Evolutionary conservation across 441 rosid species (phyloP).

Genomic region (Adansonia rubrostipa): DNA sequence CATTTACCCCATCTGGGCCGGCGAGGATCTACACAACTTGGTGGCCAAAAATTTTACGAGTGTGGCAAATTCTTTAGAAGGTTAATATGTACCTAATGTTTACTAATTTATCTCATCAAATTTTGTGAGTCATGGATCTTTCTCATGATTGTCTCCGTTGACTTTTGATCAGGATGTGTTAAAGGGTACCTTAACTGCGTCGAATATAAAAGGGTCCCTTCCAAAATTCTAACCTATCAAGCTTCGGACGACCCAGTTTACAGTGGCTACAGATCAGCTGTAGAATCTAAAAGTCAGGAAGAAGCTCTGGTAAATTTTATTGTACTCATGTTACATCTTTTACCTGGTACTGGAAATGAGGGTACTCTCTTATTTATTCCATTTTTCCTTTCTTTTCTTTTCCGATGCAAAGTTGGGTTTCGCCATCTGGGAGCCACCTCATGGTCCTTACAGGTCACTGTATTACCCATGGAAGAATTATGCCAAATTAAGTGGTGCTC

Average conservation of each 20-base stretch:
- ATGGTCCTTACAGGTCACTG: constrained; percentile 63
- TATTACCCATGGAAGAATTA: constrained; percentile 73
- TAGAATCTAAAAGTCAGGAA: constrained; percentile 76
- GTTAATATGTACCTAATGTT: constrained; percentile 31
- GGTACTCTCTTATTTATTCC: constrained; percentile 11
- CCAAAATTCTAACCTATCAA: constrained; percentile 68
- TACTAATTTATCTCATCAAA: constrained; percentile 10
- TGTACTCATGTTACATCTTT: constrained; percentile 15
- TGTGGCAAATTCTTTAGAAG: constrained; percentile 74
- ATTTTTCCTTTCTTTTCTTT: constrained; percentile 2
- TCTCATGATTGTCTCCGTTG: neutral
- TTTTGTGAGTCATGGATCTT: constrained; percentile 21
- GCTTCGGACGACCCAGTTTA: constrained; percentile 70
- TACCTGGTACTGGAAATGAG: neutral
- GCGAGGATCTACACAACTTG: constrained; percentile 72
- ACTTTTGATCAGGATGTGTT: constrained; percentile 54
- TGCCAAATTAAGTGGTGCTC: constrained; percentile 66
- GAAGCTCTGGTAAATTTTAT: constrained; percentile 59
- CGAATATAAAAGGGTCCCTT: constrained; percentile 59
- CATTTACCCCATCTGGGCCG: constrained; percentile 83
- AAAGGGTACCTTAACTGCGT: constrained; percentile 58
- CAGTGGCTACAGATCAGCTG: constrained; percentile 72
- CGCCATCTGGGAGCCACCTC: constrained; percentile 85
- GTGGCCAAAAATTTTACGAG: constrained; percentile 68
- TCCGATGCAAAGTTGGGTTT: constrained; percentile 53